These are phyloP conservation scores for Fusarium decemcellulare DNA, from an alignment of 2,329 filamentous ascomycete species.

Conservation along the genomic window DNA sequence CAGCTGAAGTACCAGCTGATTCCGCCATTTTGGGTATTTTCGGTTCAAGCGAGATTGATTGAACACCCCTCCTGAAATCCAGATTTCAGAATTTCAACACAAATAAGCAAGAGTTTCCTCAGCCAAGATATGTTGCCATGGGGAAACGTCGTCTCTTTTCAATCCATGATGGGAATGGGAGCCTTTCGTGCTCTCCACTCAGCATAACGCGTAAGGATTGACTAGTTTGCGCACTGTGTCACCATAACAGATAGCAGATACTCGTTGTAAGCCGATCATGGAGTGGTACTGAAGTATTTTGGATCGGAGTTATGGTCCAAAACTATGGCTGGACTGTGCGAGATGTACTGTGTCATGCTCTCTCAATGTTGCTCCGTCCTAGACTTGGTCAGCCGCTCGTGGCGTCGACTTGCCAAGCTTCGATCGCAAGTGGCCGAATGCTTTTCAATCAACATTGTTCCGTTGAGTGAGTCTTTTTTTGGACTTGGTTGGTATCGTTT, in stretches of 20 bases:
- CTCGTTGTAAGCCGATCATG: not conserved
- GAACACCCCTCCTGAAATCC: not conserved
- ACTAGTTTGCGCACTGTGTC: constrained; percentile 36
- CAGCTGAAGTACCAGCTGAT: constrained; percentile 7
- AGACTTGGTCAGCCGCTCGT: constrained; percentile 2
- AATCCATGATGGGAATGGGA: constrained; percentile 14
- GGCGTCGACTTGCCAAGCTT: not conserved
- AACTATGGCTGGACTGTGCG: constrained; percentile 14
- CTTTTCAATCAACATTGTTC: not conserved
- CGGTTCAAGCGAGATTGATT: not conserved
- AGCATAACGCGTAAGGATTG: constrained; percentile 49
- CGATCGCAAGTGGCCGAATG: too few species aligned
- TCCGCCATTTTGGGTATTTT: constrained; percentile 18
- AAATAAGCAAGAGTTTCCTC: not conserved
- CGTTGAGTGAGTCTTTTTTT: not conserved
- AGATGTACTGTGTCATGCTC: constrained; percentile 30
- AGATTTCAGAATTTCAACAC: not conserved
- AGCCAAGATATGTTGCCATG: not conserved
- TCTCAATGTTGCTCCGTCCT: constrained; percentile 24
- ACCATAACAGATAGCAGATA: constrained; percentile 51
- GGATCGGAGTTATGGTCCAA: constrained; percentile 12
- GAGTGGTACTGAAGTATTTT: constrained; percentile 17
- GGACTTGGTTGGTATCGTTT: too few species aligned
- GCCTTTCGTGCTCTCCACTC: constrained; percentile 31
- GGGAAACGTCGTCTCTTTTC: constrained; percentile 30